Percentiles rank a stretch among this genome's conserved stretches.
These are phyloP conservation scores for Persicaria tinctoria DNA, from an alignment of 148 eudicot species.

Conservation along the genomic window DNA sequence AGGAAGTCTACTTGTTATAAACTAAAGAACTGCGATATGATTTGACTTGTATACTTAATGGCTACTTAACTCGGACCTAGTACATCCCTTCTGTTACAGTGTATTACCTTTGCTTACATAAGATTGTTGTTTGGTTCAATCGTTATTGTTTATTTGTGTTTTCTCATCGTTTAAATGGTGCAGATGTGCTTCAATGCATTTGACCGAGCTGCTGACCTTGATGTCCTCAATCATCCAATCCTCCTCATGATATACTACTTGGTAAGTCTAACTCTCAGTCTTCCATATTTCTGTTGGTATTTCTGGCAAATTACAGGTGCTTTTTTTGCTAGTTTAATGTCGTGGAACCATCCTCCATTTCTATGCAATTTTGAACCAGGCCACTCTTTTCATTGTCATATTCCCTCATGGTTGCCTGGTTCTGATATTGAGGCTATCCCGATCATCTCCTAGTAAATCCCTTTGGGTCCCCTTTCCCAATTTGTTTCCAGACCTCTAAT, in stretches of 20 bases:
- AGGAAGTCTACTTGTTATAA: no score
- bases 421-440: neutral
- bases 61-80: no score
- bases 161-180: slow-evolving; percentile 6
- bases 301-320: neutral
- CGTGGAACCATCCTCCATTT: neutral
- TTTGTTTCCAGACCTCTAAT: no score
- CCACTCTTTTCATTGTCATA: neutral
- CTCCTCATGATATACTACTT: slow-evolving; percentile 67
- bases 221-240: slow-evolving; percentile 79
- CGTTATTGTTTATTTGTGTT: neutral
- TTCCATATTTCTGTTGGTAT: neutral
- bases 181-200: slow-evolving; percentile 97
- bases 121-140: neutral
- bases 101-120: no score
- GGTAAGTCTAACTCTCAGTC: slow-evolving; percentile 33
- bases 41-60: no score
- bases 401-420: neutral
- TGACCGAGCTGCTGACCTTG: slow-evolving; percentile 72
- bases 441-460: no score
- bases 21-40: no score
- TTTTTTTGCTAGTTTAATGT: neutral
- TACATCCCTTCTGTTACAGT: no score
- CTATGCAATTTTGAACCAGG: neutral
- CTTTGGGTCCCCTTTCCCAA: no score